Conservation (phyloP, 192 early-diverging fungal genomes). For the Gigaspora rosea region DNA sequence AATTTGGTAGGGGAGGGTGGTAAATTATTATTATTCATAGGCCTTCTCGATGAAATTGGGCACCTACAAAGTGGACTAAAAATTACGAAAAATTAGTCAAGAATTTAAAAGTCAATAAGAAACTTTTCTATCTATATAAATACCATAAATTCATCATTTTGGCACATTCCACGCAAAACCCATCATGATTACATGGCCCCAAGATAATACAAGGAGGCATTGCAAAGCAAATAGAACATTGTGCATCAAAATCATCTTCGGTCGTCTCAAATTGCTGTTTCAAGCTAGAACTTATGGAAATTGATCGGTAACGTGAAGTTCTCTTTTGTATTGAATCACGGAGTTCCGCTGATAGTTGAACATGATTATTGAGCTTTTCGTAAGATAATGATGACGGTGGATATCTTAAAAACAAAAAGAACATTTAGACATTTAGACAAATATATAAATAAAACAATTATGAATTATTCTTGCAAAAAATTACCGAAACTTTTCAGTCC, state of each 20-base stretch:
- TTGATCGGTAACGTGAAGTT: constrained; percentile 37
- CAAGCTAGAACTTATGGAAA: constrained; percentile 26
- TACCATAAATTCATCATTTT: constrained; percentile 37
- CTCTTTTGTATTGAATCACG: constrained; percentile 42
- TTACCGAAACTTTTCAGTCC: constrained; percentile 49
- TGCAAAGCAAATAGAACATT: constrained; percentile 53
- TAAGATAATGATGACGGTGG: constrained; percentile 40
- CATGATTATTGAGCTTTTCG: constrained; percentile 40
- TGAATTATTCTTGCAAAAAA: not conserved
- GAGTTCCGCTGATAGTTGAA: constrained; percentile 36
- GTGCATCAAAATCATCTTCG: constrained; percentile 34
- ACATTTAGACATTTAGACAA: not conserved
- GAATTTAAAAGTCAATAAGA: not conserved
- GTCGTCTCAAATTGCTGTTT: constrained; percentile 20
- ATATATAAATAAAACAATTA: not conserved
- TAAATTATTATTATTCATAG: constrained; percentile 6
- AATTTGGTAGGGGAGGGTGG: constrained; percentile 24
- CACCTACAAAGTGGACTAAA: constrained; percentile 24
- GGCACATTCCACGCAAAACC: constrained; percentile 48
- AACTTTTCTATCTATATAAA: not conserved
- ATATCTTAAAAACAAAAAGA: constrained; percentile 31
- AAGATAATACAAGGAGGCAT: constrained; percentile 45
- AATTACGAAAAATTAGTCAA: not conserved
- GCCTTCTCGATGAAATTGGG: not conserved
- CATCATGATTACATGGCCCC: constrained; percentile 51